Base-by-base conservation (phyloP, 2,329 filamentous ascomycete genomes). In the Tetracladium maxilliforme region DNA sequence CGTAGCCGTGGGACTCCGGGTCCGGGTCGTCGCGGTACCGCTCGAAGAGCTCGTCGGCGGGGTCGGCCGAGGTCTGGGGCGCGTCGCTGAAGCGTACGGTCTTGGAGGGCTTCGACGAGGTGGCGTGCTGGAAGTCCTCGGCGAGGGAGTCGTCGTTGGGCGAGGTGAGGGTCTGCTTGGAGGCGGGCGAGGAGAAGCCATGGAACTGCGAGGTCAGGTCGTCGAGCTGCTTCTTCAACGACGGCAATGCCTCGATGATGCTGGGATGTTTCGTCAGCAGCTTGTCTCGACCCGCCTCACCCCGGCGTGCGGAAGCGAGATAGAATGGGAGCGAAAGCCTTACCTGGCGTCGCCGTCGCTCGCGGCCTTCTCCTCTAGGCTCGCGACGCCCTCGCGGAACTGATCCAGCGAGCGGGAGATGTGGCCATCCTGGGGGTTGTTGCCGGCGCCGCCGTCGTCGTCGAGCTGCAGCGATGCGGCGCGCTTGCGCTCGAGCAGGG, bases 371-470 rank as follows among this genome's bases (percentile, higher is more conserved):
- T n/a, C n/a, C n/a, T n/a, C n/a, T n/a, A n/a, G 58, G 6, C 64
- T 57, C 27, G 75, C 70, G 30, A 98, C 65, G 14, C 86, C 86
- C 37, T 84, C 75, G 29, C 74, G 70, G 35, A 98, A 69, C 34
- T 86, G 83, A 30, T 92, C 82, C 25, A 98, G 61, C 4, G 86
- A 94, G 26, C 82, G 70, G 10, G 80, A 79, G 38, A 95, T 86
- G 48, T 92, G 80, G 20, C 78, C 77, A 54, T 94, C 84, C 51
- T 93, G 82, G 12, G 75, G 72, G 10, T 40, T 46, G 19, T 43
- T n/a, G n/a, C n/a, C n/a, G n/a, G n/a, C n/a, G n/a, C n/a, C n/a
- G 9, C 9, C 9, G 45, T 78, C 78, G 25, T 70, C 70, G 30
- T 83, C 70, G 28, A 93, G 67, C 38, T 83, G 74, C 22, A 93